Percentiles rank a stretch among this genome's conserved stretches.
These are phyloP conservation scores for Geotrichum aggregatum DNA, from an alignment of 1,139 yeast genomes.

Conservation along the genomic window DNA sequence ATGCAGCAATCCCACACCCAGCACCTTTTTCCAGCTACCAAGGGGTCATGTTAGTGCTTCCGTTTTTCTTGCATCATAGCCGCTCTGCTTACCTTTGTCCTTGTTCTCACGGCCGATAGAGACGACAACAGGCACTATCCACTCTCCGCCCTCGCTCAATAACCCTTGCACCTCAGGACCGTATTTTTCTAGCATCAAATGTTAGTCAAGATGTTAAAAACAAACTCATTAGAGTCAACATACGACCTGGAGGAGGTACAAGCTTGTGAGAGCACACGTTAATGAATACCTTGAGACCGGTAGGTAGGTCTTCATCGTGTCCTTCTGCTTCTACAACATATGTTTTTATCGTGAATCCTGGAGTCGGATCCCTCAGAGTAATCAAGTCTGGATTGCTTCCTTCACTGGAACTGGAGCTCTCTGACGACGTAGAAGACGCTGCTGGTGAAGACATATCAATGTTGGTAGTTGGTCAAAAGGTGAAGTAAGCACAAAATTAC, in stretches of 20 bases:
- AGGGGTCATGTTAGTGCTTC: too few relatives aligned
- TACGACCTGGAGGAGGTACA: slow-evolving; percentile 53
- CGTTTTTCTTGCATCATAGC: too few relatives aligned
- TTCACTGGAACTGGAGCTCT: not conserved
- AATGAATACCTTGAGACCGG: slow-evolving; percentile 64
- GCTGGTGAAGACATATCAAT: not conserved
- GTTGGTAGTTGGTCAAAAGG: not conserved
- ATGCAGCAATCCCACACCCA: slow-evolving; percentile 67
- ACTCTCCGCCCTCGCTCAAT: slow-evolving; percentile 48
- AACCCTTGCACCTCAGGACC: slow-evolving; percentile 60
- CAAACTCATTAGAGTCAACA: not conserved
- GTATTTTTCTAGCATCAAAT: slow-evolving; percentile 42
- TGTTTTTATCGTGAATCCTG: slow-evolving; percentile 62
- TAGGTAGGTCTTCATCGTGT: slow-evolving; percentile 30
- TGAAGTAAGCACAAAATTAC: too few relatives aligned
- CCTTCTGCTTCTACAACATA: slow-evolving; percentile 41
- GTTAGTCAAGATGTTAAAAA: not conserved
- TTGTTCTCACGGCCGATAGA: slow-evolving; percentile 49
- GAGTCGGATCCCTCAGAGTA: slow-evolving; percentile 15
- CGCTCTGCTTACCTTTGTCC: slow-evolving; percentile 52
- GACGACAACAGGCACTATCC: slow-evolving; percentile 81
- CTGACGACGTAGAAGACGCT: not conserved
- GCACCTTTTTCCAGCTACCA: slow-evolving; percentile 53
- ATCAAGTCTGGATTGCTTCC: slow-evolving; percentile 11
- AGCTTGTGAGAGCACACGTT: slow-evolving; percentile 65